phyloP scores from a whole-genome alignment of 2,329 filamentous ascomycete genomes.

The Calonectria multiphialidica region DNA sequence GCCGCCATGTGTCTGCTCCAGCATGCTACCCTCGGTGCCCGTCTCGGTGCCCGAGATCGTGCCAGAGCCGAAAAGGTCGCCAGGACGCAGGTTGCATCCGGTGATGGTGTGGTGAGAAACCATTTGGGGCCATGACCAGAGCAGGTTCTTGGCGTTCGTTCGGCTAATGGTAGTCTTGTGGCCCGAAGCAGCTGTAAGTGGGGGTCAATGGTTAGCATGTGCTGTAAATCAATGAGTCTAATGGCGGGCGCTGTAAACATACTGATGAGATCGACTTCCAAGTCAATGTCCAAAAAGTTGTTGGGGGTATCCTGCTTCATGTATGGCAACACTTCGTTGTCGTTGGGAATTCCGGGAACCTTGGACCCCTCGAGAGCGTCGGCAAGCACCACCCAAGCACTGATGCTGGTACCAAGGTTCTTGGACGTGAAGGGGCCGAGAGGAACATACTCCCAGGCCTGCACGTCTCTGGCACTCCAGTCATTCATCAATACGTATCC shows the following conservation, averaged over 20 bases:
- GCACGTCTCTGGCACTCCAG: constrained; percentile 73
- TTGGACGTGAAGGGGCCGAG: constrained; percentile 74
- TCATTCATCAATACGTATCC: constrained; percentile 76
- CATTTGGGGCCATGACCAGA: constrained; percentile 90
- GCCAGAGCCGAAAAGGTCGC: constrained; percentile 82
- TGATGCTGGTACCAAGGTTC: constrained; percentile 70
- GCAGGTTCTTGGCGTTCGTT: constrained; percentile 60
- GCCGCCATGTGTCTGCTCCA: constrained; percentile 80
- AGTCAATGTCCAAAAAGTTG: constrained; percentile 51
- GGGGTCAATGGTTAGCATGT: not conserved
- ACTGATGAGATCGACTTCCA: constrained; percentile 56
- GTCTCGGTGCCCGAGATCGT: constrained; percentile 76
- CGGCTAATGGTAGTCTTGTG: constrained; percentile 48
- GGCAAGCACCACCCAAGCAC: constrained; percentile 72
- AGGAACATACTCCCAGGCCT: constrained; percentile 71
- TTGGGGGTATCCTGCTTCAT: constrained; percentile 67
- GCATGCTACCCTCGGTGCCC: constrained; percentile 76
- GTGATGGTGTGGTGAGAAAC: constrained; percentile 83
- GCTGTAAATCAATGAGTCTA: accelerated
- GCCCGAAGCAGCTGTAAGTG: constrained; percentile 45
- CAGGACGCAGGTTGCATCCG: constrained; percentile 79
- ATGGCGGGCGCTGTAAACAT: constrained; percentile 18
- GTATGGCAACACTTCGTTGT: constrained; percentile 51
- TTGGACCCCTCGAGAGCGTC: constrained; percentile 62
- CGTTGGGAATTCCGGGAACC: constrained; percentile 46